A percentile compares a stretch with the other conserved stretches of the same genome.
phyloP scores from a whole-genome alignment of 1,284 basidiomycete species.

The Lignosus rhinocerotis region DNA sequence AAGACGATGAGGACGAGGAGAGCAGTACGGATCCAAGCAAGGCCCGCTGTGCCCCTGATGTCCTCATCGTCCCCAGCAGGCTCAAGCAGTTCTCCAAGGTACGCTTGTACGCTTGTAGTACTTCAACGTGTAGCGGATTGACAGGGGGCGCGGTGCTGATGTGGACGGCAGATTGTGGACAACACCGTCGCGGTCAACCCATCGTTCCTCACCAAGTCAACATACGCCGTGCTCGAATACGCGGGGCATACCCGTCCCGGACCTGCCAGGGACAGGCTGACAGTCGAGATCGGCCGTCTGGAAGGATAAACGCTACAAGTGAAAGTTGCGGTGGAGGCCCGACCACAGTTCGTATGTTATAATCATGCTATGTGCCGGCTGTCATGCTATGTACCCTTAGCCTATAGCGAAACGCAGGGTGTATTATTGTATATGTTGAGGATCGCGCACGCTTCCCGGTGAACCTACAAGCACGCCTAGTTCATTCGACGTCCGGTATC shows the following conservation, averaged over 20 bases:
- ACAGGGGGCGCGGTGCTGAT: background rate
- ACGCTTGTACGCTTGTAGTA: slow-evolving; percentile 16
- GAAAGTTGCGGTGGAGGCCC: background rate
- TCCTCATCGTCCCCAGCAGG: slow-evolving; percentile 83
- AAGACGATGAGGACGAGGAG: slow-evolving; percentile 39
- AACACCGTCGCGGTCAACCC: slow-evolving; percentile 72
- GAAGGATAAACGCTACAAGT: background rate
- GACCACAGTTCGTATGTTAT: too few relatives aligned
- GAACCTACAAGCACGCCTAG: too few relatives aligned
- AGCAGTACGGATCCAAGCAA: slow-evolving; percentile 27
- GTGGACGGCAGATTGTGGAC: slow-evolving; percentile 57
- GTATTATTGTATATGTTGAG: background rate
- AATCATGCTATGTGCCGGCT: background rate
- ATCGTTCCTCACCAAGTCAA: slow-evolving; percentile 61
- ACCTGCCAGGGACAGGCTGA: slow-evolving; percentile 37
- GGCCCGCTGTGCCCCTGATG: slow-evolving; percentile 59
- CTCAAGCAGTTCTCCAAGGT: slow-evolving; percentile 88
- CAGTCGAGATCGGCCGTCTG: slow-evolving; percentile 31
- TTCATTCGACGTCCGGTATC: slow-evolving; percentile 48
- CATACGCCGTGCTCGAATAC: slow-evolving; percentile 49
- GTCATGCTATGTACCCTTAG: background rate
- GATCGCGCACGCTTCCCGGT: too few relatives aligned
- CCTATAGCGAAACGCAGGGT: background rate
- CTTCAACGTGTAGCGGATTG: too few relatives aligned
- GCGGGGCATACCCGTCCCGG: slow-evolving; percentile 31